Evolutionary conservation across 345 rosid species (phyloP).

Genomic region (Erodium maritimum): DNA sequence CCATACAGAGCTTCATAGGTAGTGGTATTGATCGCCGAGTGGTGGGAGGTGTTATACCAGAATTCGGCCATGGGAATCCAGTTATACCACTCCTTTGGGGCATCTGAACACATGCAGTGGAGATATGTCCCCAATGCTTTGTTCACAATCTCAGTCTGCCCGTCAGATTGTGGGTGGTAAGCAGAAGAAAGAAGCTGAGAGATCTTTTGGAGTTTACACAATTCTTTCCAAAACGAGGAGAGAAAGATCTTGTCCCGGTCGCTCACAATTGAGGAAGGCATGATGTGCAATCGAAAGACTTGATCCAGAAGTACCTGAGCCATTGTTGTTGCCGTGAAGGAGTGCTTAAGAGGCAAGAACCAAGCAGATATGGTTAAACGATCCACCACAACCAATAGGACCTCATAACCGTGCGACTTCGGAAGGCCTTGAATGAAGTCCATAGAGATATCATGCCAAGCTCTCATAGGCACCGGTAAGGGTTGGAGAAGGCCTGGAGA

Average conservation of each 20-base stretch:
- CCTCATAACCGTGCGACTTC: not conserved
- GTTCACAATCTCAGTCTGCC: too few species aligned
- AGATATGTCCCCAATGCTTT: not conserved
- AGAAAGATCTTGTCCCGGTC: not conserved
- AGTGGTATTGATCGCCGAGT: not conserved
- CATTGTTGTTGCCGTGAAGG: not conserved
- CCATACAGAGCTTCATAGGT: not conserved
- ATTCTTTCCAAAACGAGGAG: too few species aligned
- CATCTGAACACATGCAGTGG: not conserved
- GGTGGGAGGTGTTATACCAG: not conserved
- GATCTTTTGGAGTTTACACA: too few species aligned
- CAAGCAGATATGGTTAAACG: not conserved
- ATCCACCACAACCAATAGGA: constrained; percentile 6
- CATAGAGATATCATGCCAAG: too few species aligned
- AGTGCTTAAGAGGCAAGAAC: not conserved
- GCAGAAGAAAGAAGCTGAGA: too few species aligned
- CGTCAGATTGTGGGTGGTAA: not conserved
- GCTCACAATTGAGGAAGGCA: not conserved
- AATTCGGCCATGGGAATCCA: not conserved
- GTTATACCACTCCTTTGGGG: not conserved
- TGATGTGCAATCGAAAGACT: not conserved
- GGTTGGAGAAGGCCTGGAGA: not conserved
- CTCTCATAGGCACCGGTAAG: not conserved
- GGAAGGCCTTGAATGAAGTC: constrained; percentile 9
- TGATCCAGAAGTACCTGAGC: not conserved